Percentiles rank a stretch among this genome's conserved stretches.
phyloP scores from a whole-genome alignment of 2,329 filamentous ascomycete genomes.

The Dendrostoma leiphaemia region DNA sequence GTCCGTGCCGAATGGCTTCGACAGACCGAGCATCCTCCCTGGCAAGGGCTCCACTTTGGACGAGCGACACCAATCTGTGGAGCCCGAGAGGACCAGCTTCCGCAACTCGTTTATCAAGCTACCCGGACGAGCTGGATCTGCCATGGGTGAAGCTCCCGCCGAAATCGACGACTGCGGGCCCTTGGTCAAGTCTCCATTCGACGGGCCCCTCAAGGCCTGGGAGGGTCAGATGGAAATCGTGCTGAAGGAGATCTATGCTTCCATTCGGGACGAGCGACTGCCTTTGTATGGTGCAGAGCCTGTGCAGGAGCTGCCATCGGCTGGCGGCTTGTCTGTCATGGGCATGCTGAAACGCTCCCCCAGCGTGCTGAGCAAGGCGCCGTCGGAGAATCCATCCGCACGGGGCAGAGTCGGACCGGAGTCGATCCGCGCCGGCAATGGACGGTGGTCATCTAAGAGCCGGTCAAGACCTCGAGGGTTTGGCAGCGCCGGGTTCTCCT shows the following conservation, averaged over 20 bases:
- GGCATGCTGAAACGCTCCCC: conserved; percentile 80
- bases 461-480: conserved; percentile 77
- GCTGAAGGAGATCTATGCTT: conserved; percentile 86
- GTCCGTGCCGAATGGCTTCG: conserved; percentile 65
- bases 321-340: conserved; percentile 62
- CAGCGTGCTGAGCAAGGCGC: conserved; percentile 88
- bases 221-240: conserved; percentile 87
- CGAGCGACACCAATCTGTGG: conserved; percentile 30
- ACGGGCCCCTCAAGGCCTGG: conserved; percentile 76
- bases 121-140: conserved; percentile 43
- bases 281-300: conserved; percentile 74
- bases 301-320: conserved; percentile 50
- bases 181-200: conserved; percentile 74
- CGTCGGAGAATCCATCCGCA: conserved; percentile 73
- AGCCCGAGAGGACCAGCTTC: conserved; percentile 39
- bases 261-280: conserved; percentile 82
- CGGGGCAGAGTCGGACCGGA: conserved; percentile 69
- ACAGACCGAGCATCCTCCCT: conserved; percentile 55
- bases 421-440: conserved; percentile 47
- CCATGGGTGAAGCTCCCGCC: conserved; percentile 35
- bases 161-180: conserved; percentile 63
- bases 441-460: conserved; percentile 81
- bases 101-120: conserved; percentile 49
- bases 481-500: conserved; percentile 77
- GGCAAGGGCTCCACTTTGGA: conserved; percentile 31